phyloP scores from a whole-genome alignment of 2,329 filamentous ascomycete genomes.

The Zymoseptoria brevis region DNA sequence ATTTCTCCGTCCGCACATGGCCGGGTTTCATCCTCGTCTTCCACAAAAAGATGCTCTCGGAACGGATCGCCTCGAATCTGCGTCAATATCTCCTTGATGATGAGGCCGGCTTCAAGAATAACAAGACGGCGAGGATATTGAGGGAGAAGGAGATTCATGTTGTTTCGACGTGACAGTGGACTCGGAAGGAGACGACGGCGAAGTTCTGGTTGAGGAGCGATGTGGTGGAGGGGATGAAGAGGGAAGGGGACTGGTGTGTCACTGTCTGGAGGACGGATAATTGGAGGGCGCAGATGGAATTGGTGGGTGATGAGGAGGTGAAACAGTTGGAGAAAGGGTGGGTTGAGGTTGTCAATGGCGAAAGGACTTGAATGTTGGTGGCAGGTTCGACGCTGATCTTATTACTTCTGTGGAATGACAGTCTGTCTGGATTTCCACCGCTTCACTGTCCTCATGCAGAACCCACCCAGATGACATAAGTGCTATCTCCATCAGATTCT shows the following conservation, averaged over 20 bases:
- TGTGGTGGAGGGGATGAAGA: slow-evolving; percentile 2
- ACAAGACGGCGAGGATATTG: neutral
- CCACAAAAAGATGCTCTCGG: neutral
- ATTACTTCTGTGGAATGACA: no score
- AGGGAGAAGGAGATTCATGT: slow-evolving; percentile 8
- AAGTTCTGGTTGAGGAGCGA: slow-evolving; percentile 14
- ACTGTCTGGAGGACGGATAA: slow-evolving; percentile 10
- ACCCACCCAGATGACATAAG: no score
- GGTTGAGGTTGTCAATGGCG: neutral
- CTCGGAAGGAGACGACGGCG: slow-evolving; percentile 1
- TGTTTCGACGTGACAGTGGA: slow-evolving; percentile 9
- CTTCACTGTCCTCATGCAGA: no score
- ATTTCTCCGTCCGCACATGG: neutral
- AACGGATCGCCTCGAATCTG: neutral
- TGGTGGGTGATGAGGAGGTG: neutral
- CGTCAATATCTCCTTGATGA: slow-evolving; percentile 8
- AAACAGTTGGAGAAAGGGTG: neutral
- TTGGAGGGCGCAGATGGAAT: slow-evolving; percentile 3
- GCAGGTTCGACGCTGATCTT: no score
- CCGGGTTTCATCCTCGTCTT: slow-evolving; percentile 7
- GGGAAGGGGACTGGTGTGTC: slow-evolving; percentile 1
- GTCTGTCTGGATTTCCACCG: no score
- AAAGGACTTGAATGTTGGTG: no score
- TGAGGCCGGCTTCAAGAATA: slow-evolving; percentile 1
- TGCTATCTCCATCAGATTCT: no score